Conservation (phyloP, 2,329 filamentous ascomycete genomes). For the Aureobasidium uvarum region DNA sequence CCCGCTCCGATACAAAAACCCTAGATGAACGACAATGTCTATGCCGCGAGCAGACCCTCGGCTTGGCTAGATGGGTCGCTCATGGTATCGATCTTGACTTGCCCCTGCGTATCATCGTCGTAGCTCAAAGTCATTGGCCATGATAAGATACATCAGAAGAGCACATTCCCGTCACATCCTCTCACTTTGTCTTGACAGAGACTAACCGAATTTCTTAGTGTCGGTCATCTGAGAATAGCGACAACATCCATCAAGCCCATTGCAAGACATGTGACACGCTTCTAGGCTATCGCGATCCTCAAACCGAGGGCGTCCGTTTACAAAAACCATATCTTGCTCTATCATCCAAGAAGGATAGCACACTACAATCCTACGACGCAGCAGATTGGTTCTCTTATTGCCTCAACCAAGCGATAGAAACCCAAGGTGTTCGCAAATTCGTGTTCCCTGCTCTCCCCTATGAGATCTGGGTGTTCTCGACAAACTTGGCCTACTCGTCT, state of each 20-base stretch:
- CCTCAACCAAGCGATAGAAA: slow-evolving; percentile 56
- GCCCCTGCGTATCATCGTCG: slow-evolving; percentile 37
- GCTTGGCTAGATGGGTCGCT: slow-evolving; percentile 28
- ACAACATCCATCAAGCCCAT: slow-evolving; percentile 2
- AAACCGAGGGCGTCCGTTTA: slow-evolving; percentile 44
- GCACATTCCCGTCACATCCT: not conserved
- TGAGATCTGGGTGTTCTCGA: slow-evolving; percentile 59
- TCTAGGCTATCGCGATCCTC: slow-evolving; percentile 45
- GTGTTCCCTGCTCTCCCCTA: slow-evolving; percentile 56
- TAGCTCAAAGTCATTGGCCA: slow-evolving; percentile 36
- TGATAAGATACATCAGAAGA: slow-evolving; percentile 27
- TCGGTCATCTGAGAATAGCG: not conserved
- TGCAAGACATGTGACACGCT: slow-evolving; percentile 9
- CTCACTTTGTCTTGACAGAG: slow-evolving; percentile 30
- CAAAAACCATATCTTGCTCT: slow-evolving; percentile 36
- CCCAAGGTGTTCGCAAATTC: slow-evolving; percentile 57
- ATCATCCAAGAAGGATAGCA: not conserved
- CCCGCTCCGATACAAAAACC: slow-evolving; percentile 40
- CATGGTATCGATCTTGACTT: slow-evolving; percentile 30
- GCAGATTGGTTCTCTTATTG: slow-evolving; percentile 55
- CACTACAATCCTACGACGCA: slow-evolving; percentile 29
- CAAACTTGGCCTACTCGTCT: slow-evolving; percentile 57
- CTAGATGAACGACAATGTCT: slow-evolving; percentile 33
- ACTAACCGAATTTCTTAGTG: not conserved
- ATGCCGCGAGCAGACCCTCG: slow-evolving; percentile 23